These are phyloP conservation scores for Moesziomyces globuligerus DNA, from an alignment of 1,284 basidiomycete species.

Conservation along the genomic window DNA sequence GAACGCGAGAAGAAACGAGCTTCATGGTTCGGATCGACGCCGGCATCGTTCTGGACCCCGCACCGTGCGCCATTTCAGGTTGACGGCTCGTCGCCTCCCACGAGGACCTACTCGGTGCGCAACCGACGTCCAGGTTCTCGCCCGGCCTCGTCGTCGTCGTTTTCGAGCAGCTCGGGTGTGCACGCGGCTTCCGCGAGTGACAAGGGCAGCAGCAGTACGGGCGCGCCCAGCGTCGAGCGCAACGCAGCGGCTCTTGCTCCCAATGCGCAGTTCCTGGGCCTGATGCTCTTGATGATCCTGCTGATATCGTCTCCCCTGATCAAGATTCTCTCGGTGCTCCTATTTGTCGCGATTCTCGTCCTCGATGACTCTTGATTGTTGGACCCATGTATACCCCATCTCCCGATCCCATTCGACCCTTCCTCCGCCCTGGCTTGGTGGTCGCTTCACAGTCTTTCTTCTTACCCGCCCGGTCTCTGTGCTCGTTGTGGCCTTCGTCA, in stretches of 20 bases:
- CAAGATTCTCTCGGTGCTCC: constrained; percentile 41
- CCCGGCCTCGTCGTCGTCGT: constrained; percentile 12
- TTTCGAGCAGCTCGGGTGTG: background rate
- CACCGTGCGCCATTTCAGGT: background rate
- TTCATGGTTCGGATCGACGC: constrained; percentile 26
- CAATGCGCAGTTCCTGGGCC: constrained; percentile 32
- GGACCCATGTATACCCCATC: background rate
- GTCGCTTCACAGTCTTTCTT: too few relatives aligned
- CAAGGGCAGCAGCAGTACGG: background rate
- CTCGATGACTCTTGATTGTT: constrained; percentile 10
- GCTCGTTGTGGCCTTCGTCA: background rate
- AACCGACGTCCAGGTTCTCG: constrained; percentile 1
- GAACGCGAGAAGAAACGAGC: constrained; percentile 16
- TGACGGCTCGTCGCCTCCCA: constrained; percentile 8
- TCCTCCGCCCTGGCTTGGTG: too few relatives aligned
- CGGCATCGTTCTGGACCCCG: constrained; percentile 13
- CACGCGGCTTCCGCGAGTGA: background rate
- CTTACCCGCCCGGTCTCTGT: background rate
- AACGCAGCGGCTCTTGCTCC: constrained; percentile 9
- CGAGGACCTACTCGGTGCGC: constrained; percentile 1
- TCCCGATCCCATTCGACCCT: background rate
- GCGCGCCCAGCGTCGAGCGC: background rate
- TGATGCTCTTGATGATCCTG: constrained; percentile 40
- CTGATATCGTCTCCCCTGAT: constrained; percentile 45
- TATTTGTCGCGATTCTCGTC: constrained; percentile 22